Evolutionary conservation across 129 eudicot genomes (phyloP).

Genomic region (Cynara cardunculus): DNA sequence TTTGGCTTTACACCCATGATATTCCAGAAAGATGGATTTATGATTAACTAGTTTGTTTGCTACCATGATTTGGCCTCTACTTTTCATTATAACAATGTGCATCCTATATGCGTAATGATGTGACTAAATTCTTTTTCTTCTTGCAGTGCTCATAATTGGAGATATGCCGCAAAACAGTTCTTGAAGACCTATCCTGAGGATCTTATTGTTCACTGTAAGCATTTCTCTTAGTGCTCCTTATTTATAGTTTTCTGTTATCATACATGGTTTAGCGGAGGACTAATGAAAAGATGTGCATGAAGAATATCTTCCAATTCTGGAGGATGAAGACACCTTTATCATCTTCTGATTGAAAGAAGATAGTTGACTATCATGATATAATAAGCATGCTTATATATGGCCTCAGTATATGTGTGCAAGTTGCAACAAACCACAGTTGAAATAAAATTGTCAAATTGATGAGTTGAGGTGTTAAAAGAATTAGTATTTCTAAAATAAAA

Average conservation of each 20-base stretch:
- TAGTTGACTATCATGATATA: neutral
- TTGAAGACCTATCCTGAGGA: constrained; percentile 70
- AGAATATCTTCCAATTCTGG: neutral
- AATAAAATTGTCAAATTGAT: neutral
- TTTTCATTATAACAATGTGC: neutral
- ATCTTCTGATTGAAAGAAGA: neutral
- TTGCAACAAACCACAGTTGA: neutral
- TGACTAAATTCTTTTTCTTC: neutral
- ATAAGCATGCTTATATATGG: neutral
- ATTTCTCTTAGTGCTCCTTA: neutral
- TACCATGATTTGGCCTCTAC: neutral
- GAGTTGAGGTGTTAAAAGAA: neutral
- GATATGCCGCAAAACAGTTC: constrained; percentile 78
- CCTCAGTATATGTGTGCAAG: neutral
- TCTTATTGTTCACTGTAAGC: constrained; percentile 81
- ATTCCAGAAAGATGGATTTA: neutral
- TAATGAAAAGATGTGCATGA: neutral
- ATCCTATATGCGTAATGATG: neutral
- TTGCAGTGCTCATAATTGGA: constrained; percentile 84
- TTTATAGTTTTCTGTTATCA: neutral
- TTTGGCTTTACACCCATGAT: neutral
- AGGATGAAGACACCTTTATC: neutral
- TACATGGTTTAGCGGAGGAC: neutral
- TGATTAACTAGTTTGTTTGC: neutral
- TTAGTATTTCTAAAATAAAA: neutral